A percentile compares a stretch with the other conserved stretches of the same genome.
phyloP scores from a whole-genome alignment of 2,329 filamentous ascomycete species.

The Colletotrichum orbiculare region DNA sequence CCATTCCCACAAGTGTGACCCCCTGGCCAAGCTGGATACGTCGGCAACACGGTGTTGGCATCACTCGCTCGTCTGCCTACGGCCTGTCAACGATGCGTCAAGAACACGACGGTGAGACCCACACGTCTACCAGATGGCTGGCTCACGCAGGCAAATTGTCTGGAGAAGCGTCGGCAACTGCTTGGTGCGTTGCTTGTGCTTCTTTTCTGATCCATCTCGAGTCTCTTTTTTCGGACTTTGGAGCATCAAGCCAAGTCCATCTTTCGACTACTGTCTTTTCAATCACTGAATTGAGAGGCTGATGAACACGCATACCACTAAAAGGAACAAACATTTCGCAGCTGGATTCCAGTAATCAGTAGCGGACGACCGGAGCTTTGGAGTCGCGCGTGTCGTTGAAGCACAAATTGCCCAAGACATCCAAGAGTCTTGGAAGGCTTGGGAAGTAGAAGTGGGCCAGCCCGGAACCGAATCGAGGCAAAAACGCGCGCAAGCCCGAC shows the following conservation, averaged over 20 bases:
- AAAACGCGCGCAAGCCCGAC: background rate
- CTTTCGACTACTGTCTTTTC: no score
- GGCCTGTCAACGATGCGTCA: background rate
- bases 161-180: no score
- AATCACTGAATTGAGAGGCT: no score
- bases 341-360: no score
- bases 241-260: no score
- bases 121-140: background rate
- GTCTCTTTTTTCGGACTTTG: no score
- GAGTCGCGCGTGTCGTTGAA: background rate
- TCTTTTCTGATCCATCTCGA: background rate
- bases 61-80: conserved; percentile 19
- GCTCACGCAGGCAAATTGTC: background rate
- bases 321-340: no score
- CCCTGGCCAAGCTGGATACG: conserved; percentile 25
- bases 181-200: background rate
- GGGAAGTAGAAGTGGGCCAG: background rate
- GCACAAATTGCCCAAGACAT: conserved; percentile 14
- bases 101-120: conserved; percentile 3
- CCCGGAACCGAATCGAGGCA: background rate
- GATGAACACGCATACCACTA: no score
- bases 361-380: background rate
- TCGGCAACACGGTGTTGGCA: conserved; percentile 23
- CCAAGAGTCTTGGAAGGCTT: conserved; percentile 15
- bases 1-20: background rate